Evolutionary conservation across 805 yeast genomes (phyloP).

Genomic region (Jamesozyma rosinii): DNA sequence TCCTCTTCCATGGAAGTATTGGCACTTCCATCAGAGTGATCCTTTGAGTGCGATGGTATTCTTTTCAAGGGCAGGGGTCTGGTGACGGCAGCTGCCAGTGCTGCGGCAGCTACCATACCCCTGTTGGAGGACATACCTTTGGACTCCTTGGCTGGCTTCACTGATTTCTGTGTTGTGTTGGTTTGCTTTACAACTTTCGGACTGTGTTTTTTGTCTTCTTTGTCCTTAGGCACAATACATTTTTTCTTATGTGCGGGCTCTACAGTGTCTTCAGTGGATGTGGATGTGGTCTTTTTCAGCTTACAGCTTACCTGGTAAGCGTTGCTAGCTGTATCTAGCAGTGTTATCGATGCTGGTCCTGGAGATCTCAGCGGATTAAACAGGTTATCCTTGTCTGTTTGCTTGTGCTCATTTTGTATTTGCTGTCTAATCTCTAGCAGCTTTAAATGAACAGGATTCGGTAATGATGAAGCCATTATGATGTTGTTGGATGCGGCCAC

Average conservation of each 20-base stretch:
- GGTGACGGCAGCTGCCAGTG: constrained; percentile 73
- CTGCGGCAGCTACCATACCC: constrained; percentile 62
- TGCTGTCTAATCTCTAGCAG: constrained; percentile 10
- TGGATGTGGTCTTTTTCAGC: neutral
- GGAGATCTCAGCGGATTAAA: constrained; percentile 32
- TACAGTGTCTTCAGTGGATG: neutral
- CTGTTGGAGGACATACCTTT: neutral
- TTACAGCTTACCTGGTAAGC: neutral
- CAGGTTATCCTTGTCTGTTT: constrained; percentile 6
- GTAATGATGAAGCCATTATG: constrained; percentile 3
- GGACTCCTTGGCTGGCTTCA: neutral
- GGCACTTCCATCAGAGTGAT: neutral
- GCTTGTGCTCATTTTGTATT: constrained; percentile 7
- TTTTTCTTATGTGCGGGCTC: neutral
- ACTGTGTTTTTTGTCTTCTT: too few relatives aligned
- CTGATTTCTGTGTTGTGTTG: neutral
- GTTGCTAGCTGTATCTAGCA: constrained; percentile 16
- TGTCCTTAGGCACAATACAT: neutral
- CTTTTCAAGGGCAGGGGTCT: constrained; percentile 49
- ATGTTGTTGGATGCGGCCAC: neutral
- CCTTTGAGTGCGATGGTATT: neutral
- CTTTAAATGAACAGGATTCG: constrained; percentile 2
- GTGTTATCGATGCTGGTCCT: constrained; percentile 40
- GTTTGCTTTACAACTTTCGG: neutral
- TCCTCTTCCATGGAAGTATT: neutral